phyloP scores from a whole-genome alignment of 257 asterid species.

The Haberlea rhodopensis region DNA sequence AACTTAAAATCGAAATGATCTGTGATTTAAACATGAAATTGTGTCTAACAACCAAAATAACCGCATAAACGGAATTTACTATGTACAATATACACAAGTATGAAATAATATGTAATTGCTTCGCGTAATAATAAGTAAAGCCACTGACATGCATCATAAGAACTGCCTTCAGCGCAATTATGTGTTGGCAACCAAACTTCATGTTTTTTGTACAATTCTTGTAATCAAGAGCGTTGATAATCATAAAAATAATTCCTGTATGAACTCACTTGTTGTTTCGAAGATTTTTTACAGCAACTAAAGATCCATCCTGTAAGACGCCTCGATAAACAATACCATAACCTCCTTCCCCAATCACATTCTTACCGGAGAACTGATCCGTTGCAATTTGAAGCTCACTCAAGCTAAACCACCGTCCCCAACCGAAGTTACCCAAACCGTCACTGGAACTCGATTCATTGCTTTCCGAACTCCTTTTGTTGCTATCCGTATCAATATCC shows the following conservation, averaged over 20 bases:
- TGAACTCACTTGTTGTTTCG: conserved; percentile 24
- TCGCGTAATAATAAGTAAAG: not conserved
- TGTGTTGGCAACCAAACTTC: not conserved
- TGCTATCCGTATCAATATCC: conserved; percentile 37
- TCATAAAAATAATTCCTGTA: not conserved
- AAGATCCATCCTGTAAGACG: conserved; percentile 24
- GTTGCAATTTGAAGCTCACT: conserved; percentile 27
- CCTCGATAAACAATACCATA: conserved; percentile 33
- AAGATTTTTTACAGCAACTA: conserved; percentile 26
- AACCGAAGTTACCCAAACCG: conserved; percentile 36
- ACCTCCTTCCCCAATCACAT: conserved; percentile 32
- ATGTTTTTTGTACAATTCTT: not conserved
- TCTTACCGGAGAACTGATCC: conserved; percentile 13
- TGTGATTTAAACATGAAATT: not conserved
- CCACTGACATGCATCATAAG: not conserved
- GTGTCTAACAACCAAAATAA: not conserved
- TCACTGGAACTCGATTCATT: conserved; percentile 37
- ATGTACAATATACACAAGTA: not conserved
- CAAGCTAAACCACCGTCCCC: conserved; percentile 41
- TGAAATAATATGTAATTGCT: conserved; percentile 11
- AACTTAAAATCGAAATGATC: not conserved
- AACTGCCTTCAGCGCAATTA: not conserved
- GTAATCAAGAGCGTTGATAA: not conserved
- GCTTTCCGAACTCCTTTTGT: conserved; percentile 51
- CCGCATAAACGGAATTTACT: not conserved